A percentile compares a stretch with the other conserved stretches of the same genome.
Conservation (phyloP, 257 asterid genomes). For the Prunella vulgaris region DNA sequence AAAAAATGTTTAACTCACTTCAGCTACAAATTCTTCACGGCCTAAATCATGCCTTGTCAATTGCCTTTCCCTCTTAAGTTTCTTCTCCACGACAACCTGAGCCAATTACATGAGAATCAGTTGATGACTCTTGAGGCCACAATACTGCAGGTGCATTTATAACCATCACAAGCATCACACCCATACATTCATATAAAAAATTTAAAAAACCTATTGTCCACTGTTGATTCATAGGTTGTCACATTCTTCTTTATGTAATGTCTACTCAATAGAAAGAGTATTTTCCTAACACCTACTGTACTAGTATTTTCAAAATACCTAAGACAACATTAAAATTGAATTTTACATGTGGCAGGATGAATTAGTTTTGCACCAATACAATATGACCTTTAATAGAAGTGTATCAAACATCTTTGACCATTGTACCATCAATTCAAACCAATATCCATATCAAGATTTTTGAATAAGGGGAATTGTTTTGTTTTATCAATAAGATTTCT, state of each 20-base stretch:
- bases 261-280: not conserved
- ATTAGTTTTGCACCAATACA: not conserved
- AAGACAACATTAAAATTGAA: not conserved
- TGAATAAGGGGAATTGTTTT: not conserved
- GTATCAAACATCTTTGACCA: not conserved
- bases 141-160: not conserved
- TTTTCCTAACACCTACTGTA: not conserved
- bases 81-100: slow-evolving; percentile 94
- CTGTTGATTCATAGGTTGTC: not conserved
- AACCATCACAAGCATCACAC: slow-evolving; percentile 6
- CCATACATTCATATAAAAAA: not conserved
- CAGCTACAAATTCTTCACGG: slow-evolving; percentile 61
- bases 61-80: slow-evolving; percentile 68
- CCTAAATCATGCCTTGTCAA: slow-evolving; percentile 81
- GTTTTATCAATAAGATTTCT: not conserved
- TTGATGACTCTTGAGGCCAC: not conserved
- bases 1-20: slow-evolving; percentile 47
- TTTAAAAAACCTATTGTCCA: not conserved
- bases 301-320: not conserved
- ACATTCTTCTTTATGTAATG: not conserved
- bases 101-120: slow-evolving; percentile 20
- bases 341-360: not conserved
- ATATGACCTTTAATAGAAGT: not conserved
- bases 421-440: not conserved
- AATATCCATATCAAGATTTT: not conserved